Conservation (phyloP, 2,329 filamentous ascomycete genomes). For the Eutypella sp. region DNA sequence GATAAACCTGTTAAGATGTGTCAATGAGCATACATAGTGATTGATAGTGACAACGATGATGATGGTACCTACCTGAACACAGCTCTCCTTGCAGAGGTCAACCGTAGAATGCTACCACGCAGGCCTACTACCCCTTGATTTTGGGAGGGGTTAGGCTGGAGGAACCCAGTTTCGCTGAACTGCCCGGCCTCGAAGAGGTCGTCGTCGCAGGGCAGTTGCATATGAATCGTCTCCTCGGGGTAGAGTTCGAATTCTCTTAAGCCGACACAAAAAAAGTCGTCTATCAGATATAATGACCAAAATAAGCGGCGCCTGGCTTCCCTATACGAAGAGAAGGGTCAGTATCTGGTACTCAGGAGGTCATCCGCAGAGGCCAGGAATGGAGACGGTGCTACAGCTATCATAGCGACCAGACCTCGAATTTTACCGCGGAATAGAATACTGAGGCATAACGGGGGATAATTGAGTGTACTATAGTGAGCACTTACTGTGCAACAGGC, state of each 20-base stretch:
- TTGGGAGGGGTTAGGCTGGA: slow-evolving; percentile 14
- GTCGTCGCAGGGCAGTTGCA: slow-evolving; percentile 32
- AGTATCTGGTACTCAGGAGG: too few species aligned
- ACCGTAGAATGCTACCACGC: slow-evolving; percentile 18
- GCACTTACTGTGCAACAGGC: slow-evolving; percentile 22
- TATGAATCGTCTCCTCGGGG: slow-evolving; percentile 32
- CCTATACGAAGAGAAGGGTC: not conserved
- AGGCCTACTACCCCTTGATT: slow-evolving; percentile 13
- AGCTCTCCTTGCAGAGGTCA: slow-evolving; percentile 21
- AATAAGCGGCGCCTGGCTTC: slow-evolving; percentile 34
- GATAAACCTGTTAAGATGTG: slow-evolving; percentile 18
- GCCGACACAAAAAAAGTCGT: slow-evolving; percentile 36
- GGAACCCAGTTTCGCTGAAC: slow-evolving; percentile 15
- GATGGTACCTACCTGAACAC: slow-evolving; percentile 22
- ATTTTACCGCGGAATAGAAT: not conserved
- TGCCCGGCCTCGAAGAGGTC: slow-evolving; percentile 26
- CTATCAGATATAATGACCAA: slow-evolving; percentile 36
- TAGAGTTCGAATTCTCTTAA: slow-evolving; percentile 37
- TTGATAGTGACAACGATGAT: not conserved
- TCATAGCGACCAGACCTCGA: not conserved
- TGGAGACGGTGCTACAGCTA: not conserved
- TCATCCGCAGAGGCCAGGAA: too few species aligned
- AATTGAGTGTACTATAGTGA: not conserved
- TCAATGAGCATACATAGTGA: not conserved
- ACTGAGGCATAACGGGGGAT: not conserved